Base-by-base conservation (phyloP, 768 basidiomycete species). In the Leccinum disarticulatum region DNA sequence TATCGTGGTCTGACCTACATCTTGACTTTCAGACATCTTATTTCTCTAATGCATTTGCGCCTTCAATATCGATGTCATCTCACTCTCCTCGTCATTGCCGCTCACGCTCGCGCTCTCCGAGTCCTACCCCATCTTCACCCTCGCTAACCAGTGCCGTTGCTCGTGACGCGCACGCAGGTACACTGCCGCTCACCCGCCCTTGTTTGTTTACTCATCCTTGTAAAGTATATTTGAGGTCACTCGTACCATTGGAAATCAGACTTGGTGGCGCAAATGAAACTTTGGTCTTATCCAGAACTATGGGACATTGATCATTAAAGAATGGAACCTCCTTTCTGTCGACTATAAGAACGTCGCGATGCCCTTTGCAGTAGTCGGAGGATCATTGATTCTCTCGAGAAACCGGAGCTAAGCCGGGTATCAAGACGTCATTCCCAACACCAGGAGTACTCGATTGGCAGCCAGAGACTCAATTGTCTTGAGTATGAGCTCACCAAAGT, bases 321-420 rank as follows among this genome's bases (percentile, higher is more conserved):
- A 95, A 77, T 89, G 93, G 67, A 94, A 91, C 74, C 81, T 95
- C 36, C 83, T 94, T 58, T 93, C 92, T 3, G 84, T 93, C 61
- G 92, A 92, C 27, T 94, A 92, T 80, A 95, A 95, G 82, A 93
- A 93, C 73, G 79, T 90, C 63, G 6, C 28, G 28, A 91, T 67
- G 84, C 81, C n/a, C 84, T 92, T 60, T 87, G 93, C 57, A 87
- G 86, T 52, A 91, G 90, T 64, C 94, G 93, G 93, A 83, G 92
- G 66, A 84, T 87, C 65, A 81, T 93, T 57, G 88, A 90, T 63
- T 82, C 81, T 57, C 80, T 92, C 63, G 89, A 91, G 76, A 87
- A 87, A 73, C 81, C 87, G 71, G 80, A 65, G 57, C 69, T 70
- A 25, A 65, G 68, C 70, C 78, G 81, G 62, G 43, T 43, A 15